Evolutionary conservation across 192 early-diverging fungal genomes (phyloP).

Genomic region (Diversispora epigaea): DNA sequence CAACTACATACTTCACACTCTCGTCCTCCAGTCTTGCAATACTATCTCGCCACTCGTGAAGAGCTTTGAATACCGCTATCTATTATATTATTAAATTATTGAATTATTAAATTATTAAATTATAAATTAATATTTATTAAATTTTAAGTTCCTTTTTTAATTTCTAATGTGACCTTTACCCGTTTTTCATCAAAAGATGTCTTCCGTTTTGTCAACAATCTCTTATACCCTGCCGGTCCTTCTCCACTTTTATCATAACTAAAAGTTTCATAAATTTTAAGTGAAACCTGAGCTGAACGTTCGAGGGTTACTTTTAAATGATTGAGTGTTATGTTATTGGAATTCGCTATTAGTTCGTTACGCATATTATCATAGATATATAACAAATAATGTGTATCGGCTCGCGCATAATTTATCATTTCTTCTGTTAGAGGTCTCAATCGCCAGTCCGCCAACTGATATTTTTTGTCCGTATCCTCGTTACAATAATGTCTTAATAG

Average conservation of each 20-base stretch:
- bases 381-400: conserved; percentile 95
- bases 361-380: conserved; percentile 94
- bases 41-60: conserved; percentile 93
- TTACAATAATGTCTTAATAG: conserved; percentile 78
- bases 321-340: conserved; percentile 64
- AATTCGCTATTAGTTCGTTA: conserved; percentile 70
- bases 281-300: conserved; percentile 67
- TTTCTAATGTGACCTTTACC: neutral
- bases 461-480: conserved; percentile 85
- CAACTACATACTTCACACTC: conserved; percentile 45
- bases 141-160: neutral
- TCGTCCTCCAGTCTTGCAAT: conserved; percentile 94
- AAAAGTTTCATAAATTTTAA: conserved; percentile 77
- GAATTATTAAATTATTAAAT: neutral
- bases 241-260: conserved; percentile 80
- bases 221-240: conserved; percentile 79
- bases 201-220: conserved; percentile 62
- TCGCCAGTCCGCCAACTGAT: conserved; percentile 97
- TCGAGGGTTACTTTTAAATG: conserved; percentile 61
- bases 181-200: conserved; percentile 54
- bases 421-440: conserved; percentile 91
- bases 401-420: conserved; percentile 89
- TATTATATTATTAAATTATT: conserved; percentile 30
- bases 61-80: conserved; percentile 77
- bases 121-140: neutral